Conservation (phyloP, 768 basidiomycete species). For the Boletus pseudo-olivaceus region DNA sequence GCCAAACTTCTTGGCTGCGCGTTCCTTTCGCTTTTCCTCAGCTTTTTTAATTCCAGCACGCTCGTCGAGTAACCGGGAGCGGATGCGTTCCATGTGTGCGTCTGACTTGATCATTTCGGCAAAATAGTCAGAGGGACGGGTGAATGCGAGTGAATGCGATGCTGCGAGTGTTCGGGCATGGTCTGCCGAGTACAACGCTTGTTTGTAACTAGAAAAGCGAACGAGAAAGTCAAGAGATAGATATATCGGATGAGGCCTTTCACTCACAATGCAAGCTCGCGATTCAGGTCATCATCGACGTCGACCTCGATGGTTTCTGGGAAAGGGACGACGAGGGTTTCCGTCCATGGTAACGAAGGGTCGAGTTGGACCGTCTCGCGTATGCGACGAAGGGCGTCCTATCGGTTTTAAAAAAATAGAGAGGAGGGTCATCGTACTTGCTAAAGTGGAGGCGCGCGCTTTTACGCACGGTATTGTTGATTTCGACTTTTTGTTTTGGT, state of each 20-base stretch:
- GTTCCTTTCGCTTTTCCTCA: slow-evolving; percentile 87
- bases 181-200: slow-evolving; percentile 83
- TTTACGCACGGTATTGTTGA: slow-evolving; percentile 66
- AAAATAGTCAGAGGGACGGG: slow-evolving; percentile 90
- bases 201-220: slow-evolving; percentile 73
- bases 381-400: slow-evolving; percentile 81
- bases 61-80: slow-evolving; percentile 87
- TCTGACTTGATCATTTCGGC: slow-evolving; percentile 99
- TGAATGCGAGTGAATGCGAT: slow-evolving; percentile 79
- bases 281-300: slow-evolving; percentile 84
- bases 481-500: slow-evolving; percentile 64
- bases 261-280: slow-evolving; percentile 91
- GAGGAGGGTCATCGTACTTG: not conserved
- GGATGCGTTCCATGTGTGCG: slow-evolving; percentile 95
- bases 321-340: slow-evolving; percentile 70
- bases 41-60: slow-evolving; percentile 82
- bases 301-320: slow-evolving; percentile 73
- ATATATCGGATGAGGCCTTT: not conserved
- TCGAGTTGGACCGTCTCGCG: slow-evolving; percentile 74
- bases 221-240: not conserved
- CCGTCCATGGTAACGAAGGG: slow-evolving; percentile 76
- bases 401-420: not conserved
- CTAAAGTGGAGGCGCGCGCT: slow-evolving; percentile 18
- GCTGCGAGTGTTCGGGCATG: slow-evolving; percentile 73
- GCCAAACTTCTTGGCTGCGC: slow-evolving; percentile 96